Conservation (phyloP, 73 alveolate species). For the Stentor coeruleus region DNA sequence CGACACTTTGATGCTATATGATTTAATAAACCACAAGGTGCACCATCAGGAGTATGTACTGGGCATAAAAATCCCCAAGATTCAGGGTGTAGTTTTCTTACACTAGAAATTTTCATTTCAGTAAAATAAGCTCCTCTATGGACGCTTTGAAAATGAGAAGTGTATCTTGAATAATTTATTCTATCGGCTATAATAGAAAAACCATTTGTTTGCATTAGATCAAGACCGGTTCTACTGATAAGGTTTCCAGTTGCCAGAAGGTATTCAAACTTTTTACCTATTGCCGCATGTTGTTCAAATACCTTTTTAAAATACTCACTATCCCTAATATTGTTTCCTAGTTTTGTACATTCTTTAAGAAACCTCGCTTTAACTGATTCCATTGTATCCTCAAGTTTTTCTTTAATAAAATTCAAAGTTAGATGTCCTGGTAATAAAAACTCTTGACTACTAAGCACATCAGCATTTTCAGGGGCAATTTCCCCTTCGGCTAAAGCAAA, state of each 20-base stretch:
- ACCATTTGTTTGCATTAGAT: slow-evolving; percentile 89
- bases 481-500: slow-evolving; percentile 91
- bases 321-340: slow-evolving; percentile 72
- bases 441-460: slow-evolving; percentile 91
- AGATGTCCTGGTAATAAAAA: slow-evolving; percentile 93
- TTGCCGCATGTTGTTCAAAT: slow-evolving; percentile 77
- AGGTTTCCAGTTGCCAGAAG: slow-evolving; percentile 99
- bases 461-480: slow-evolving; percentile 90
- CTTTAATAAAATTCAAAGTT: slow-evolving; percentile 84
- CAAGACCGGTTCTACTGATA: slow-evolving; percentile 94
- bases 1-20: slow-evolving; percentile 87
- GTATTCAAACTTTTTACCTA: slow-evolving; percentile 96
- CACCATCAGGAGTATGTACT: slow-evolving; percentile 99
- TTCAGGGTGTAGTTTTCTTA: slow-evolving; percentile 97
- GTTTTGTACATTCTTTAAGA: slow-evolving; percentile 78
- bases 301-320: slow-evolving; percentile 68
- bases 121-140: slow-evolving; percentile 99
- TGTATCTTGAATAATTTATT: slow-evolving; percentile 85
- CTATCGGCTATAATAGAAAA: slow-evolving; percentile 90
- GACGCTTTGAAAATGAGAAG: slow-evolving; percentile 96
- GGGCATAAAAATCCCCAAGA: slow-evolving; percentile 99
- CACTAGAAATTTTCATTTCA: slow-evolving; percentile 96
- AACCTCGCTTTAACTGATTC: slow-evolving; percentile 81
- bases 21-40: slow-evolving; percentile 98
- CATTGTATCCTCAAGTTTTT: slow-evolving; percentile 87